These are phyloP conservation scores for Gonapodya prolifera DNA, from an alignment of 192 early-diverging fungal genomes.

Conservation along the genomic window DNA sequence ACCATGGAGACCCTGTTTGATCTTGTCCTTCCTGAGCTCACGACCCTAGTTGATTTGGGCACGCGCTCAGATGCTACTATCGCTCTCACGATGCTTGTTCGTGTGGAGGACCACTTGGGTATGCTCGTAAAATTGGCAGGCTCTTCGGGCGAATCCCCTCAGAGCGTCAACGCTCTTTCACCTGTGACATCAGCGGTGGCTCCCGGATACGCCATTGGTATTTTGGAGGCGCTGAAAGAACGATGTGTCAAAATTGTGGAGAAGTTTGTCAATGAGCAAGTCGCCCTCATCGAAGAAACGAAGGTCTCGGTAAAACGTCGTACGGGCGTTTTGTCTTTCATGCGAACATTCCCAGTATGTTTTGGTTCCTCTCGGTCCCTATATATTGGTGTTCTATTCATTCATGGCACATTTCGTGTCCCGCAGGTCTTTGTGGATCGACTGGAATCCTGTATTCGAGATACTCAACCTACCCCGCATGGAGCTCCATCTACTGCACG, in stretches of 20 bases:
- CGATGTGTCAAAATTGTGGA: constrained; percentile 2
- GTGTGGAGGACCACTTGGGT: constrained; percentile 51
- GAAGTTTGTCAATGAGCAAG: constrained; percentile 55
- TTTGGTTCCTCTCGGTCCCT: too few relatives aligned
- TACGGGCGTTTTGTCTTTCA: constrained; percentile 76
- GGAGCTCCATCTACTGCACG: constrained; percentile 37
- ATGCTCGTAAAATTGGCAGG: constrained; percentile 47
- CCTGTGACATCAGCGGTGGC: constrained; percentile 4
- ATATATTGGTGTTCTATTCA: not conserved
- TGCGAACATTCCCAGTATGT: constrained; percentile 75
- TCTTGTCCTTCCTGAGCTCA: constrained; percentile 54
- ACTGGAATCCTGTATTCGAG: constrained; percentile 33
- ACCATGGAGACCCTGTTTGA: constrained; percentile 71
- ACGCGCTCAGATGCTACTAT: constrained; percentile 37
- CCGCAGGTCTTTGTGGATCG: constrained; percentile 54
- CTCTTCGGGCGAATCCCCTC: constrained; percentile 67
- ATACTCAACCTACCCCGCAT: not conserved
- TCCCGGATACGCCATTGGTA: not conserved
- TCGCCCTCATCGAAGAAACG: constrained; percentile 80
- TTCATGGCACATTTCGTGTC: not conserved
- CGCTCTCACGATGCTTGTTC: constrained; percentile 73
- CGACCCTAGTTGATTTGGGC: constrained; percentile 60
- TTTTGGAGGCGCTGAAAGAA: not conserved
- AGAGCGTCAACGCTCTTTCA: constrained; percentile 20
- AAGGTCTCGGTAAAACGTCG: constrained; percentile 78